A percentile compares a stretch with the other conserved stretches of the same genome.
Evolutionary conservation across 108 stramenopile genomes (phyloP).

Genomic region (Cyclotella cryptica): DNA sequence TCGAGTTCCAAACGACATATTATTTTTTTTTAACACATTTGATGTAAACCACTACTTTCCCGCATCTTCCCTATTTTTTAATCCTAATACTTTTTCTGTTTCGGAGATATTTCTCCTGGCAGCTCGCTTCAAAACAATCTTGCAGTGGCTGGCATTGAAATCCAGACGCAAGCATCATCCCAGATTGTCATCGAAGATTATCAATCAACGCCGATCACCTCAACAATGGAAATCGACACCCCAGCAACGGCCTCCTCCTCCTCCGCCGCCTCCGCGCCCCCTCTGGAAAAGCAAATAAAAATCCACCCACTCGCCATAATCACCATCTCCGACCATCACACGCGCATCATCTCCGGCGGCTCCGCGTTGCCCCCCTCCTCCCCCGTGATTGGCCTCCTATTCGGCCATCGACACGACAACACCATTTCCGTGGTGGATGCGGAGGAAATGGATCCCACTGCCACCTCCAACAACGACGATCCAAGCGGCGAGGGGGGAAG

Average conservation of each 20-base stretch:
- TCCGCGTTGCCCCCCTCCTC: constrained; percentile 63
- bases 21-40: no score
- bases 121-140: no score
- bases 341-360: constrained; percentile 76
- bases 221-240: constrained; percentile 12
- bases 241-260: background rate
- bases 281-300: constrained; percentile 29
- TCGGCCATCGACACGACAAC: background rate
- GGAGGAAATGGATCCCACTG: constrained; percentile 30
- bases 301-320: constrained; percentile 75
- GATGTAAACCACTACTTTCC: no score
- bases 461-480: constrained; percentile 20
- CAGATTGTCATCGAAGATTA: no score
- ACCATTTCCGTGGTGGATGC: constrained; percentile 35
- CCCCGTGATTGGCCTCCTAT: constrained; percentile 69
- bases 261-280: background rate
- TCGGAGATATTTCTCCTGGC: no score
- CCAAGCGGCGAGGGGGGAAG: constrained; percentile 42
- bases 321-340: constrained; percentile 88
- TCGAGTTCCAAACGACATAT: no score
- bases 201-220: no score
- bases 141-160: no score
- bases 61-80: no score
- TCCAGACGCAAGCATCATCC: no score
- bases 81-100: no score